Base-by-base conservation (phyloP, 345 rosid species). In the Gossypium ekmanianum region DNA sequence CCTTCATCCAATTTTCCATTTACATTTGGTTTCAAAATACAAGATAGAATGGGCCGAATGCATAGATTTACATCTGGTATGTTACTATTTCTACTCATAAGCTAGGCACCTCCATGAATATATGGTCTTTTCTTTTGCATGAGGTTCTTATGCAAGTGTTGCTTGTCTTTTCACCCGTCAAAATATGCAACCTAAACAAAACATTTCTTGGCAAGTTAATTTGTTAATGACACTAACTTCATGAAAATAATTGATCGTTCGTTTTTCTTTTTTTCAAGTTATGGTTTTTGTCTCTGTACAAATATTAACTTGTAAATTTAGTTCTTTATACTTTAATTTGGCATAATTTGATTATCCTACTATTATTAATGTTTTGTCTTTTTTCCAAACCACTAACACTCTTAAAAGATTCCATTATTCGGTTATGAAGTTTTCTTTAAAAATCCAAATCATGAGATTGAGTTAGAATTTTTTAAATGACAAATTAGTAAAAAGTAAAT, bases 51-150 rank as follows among this genome's bases (percentile, higher is more conserved):
- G 57, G 89, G 92, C 45, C 88, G 97, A 68, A 89, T 88, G 92
- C 99, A 96, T 84, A 88, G 99, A 85, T 96, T 96, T 83, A 86
- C 80, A 61, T 90, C 94, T 68, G 99, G 99, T 96, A 86, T 27
- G 83, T 76, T 68, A 63, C 70, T 45, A 65, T 57, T 70, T 54
- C 56, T 73, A 11, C 12, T 39, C 13, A 17, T 11, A 8, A 72
- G 45, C 29, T 3, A 45, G 68, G 64, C 41, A 24, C 27, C 59
- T 45, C 29, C 43, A 18, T 16, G n/a, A 11, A 45, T 68, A 41
- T 70, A 17, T 65, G 10, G 39, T 64, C 29, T 54, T 67, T 55
- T 51, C 20, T n/a, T 70, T 68, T 71, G 58, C 71, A 26, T 58
- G 34, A 39, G 74, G 66, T 69, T 52, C 50, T 10, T 67, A 58